Evolutionary conservation across 2,329 filamentous ascomycete species (phyloP), one percentile per base, ranked within the genome.

Genomic region (Alternaria atra): DNA sequence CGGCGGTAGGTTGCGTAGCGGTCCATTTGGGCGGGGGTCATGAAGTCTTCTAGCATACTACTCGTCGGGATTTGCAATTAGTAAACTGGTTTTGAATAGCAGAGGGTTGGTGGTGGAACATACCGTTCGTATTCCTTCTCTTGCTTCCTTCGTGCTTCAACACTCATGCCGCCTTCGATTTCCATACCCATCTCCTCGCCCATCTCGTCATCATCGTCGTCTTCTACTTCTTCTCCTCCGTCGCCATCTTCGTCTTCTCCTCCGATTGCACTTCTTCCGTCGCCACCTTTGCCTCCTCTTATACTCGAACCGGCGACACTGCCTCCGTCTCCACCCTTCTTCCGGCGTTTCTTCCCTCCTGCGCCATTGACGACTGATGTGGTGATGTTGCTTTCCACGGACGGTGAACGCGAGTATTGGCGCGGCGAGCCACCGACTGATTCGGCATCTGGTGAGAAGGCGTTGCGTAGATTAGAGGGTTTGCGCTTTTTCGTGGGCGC

Each of bases 381-480:
- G 50, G 87, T 89, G 32, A 87, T 89, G 63, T 87, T 73, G 48
- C 76, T 78, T 42, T 91, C 89, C 52, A 89, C 82, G 2, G 88
- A 91, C 0, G 90, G 90, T 0, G 89, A 91, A 15, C 90, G 86
- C 17, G 83, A 83, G 65, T 79, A 82, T 32, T 60, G 58, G 40
- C 84, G 85, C 2, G 86, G 87, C 23, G 83, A 79, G n/a, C 75
- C 78, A 20, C 78, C 75, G 20, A 79, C 58, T 8, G 58, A 61
- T 55, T 77, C 74, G 55, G 87, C 82, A 60, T 88, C 89, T 27
- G 91, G 91, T 0, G 91, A 90, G 73, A 93, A 95, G 0, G 91
- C 93, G 5, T 92, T 94, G 39, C 92, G 90, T 2, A 95, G 86
- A 4, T 89, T 85, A 12, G 90, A 92, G 6, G 89, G 84, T 74